phyloP scores from a whole-genome alignment of 371 early-diverging fungal genomes.

The Vairimorpha ceranae region DNA sequence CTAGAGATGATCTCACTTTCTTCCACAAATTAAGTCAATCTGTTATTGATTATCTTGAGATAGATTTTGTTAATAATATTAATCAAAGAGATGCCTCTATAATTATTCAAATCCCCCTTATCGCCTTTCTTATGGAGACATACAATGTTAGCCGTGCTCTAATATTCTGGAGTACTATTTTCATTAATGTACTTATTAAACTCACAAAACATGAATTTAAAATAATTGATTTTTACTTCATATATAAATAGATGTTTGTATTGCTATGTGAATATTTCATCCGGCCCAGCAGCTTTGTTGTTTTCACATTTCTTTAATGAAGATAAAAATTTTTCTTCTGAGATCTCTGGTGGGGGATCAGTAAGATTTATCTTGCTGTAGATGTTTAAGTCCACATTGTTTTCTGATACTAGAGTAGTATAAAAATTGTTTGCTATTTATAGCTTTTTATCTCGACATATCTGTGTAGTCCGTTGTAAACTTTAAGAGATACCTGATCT shows the following conservation, averaged over 20 bases:
- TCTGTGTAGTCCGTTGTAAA: not conserved
- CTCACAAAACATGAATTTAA: not conserved
- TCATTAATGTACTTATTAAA: not conserved
- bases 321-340: slow-evolving; percentile 9
- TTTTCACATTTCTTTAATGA: slow-evolving; percentile 6
- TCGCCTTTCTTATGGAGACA: slow-evolving; percentile 45
- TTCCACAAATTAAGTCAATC: slow-evolving; percentile 4
- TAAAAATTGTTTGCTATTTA: slow-evolving; percentile 1
- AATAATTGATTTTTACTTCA: not conserved
- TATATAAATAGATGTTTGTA: not conserved
- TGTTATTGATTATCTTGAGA: slow-evolving; percentile 4
- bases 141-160: slow-evolving; percentile 13
- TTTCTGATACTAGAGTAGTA: not conserved
- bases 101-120: slow-evolving; percentile 5
- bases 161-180: slow-evolving; percentile 3
- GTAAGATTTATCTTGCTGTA: not conserved
- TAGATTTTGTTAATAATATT: slow-evolving; percentile 10
- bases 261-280: not conserved
- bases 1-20: not conserved
- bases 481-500: not conserved
- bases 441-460: not conserved
- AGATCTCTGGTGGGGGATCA: not conserved
- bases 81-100: slow-evolving; percentile 43
- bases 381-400: not conserved
- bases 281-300: not conserved